Evolutionary conservation across 1,284 basidiomycete genomes (phyloP).

Genomic region (Macrocybe sp.): DNA sequence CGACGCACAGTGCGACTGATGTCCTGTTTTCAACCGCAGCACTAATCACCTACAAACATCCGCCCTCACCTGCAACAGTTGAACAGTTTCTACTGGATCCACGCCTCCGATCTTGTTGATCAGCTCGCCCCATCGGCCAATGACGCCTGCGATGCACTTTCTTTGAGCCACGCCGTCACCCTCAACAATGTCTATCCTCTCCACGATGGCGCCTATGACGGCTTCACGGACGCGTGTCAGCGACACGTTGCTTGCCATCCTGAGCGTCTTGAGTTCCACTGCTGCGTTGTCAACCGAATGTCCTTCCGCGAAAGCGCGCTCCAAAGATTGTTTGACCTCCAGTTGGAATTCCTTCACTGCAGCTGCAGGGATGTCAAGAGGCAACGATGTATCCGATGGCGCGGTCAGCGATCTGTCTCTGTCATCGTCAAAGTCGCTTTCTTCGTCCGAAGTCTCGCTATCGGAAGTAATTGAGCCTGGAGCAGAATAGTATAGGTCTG

Average conservation of each 20-base stretch:
- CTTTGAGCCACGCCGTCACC: conserved; percentile 51
- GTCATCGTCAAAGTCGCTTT: conserved; percentile 28
- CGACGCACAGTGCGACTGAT: conserved; percentile 57
- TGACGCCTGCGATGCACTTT: conserved; percentile 51
- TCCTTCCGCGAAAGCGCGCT: conserved; percentile 85
- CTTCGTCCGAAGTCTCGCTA: conserved; percentile 23
- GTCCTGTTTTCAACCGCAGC: conserved; percentile 4
- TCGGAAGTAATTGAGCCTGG: conserved; percentile 41
- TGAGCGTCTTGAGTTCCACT: conserved; percentile 89
- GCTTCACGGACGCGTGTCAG: conserved; percentile 74
- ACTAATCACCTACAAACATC: not conserved
- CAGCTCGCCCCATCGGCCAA: conserved; percentile 67
- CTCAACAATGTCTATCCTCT: conserved; percentile 55
- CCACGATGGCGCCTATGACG: conserved; percentile 71
- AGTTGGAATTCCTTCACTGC: conserved; percentile 68
- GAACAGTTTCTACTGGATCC: conserved; percentile 69
- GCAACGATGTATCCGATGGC: conserved; percentile 36
- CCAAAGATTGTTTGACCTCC: conserved; percentile 79
- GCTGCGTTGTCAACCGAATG: conserved; percentile 90
- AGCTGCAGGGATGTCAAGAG: conserved; percentile 31
- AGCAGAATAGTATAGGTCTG: conserved; percentile 58
- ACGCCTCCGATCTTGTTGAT: conserved; percentile 73
- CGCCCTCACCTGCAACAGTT: conserved; percentile 57
- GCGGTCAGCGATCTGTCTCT: conserved; percentile 27
- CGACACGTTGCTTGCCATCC: conserved; percentile 91